Conservation (phyloP, 2,329 filamentous ascomycete species). For the Leptosphaerulina australis region DNA sequence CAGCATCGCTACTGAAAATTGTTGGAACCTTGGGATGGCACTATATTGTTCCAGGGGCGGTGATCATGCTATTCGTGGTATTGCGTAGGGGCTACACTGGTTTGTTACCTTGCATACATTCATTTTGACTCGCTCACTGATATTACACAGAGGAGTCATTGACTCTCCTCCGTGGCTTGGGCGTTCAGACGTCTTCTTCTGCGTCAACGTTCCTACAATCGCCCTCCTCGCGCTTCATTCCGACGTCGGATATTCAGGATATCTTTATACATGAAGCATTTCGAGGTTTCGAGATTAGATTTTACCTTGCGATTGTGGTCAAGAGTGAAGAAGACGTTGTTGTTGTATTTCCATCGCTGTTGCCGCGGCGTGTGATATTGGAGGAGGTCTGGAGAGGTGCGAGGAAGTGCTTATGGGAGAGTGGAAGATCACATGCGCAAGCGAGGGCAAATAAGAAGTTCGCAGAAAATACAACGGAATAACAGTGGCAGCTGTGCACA, state of each 20-base stretch:
- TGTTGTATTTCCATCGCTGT: conserved; percentile 87
- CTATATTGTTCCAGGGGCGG: conserved; percentile 49
- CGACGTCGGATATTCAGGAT: conserved; percentile 89
- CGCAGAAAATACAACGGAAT: neutral
- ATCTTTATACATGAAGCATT: conserved; percentile 96
- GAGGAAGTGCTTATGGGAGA: conserved; percentile 80
- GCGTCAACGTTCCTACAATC: conserved; percentile 70
- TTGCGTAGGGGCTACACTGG: conserved; percentile 59
- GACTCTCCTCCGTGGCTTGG: conserved; percentile 84
- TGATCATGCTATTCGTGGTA: conserved; percentile 53
- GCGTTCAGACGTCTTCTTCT: conserved; percentile 83
- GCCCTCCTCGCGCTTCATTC: conserved; percentile 76
- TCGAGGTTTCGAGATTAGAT: conserved; percentile 85
- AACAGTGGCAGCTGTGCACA: neutral
- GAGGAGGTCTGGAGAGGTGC: conserved; percentile 91
- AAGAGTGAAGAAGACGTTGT: conserved; percentile 86
- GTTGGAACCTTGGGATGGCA: conserved; percentile 52
- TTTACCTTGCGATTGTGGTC: conserved; percentile 88
- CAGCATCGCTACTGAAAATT: conserved; percentile 39
- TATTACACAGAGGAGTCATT: conserved; percentile 73
- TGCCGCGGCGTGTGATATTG: conserved; percentile 76
- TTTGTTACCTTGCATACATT: conserved; percentile 46
- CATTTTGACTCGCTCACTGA: no score
- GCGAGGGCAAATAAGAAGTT: conserved; percentile 1
- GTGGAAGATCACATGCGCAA: conserved; percentile 2